A percentile compares a stretch with the other conserved stretches of the same genome.
Conservation (phyloP, 208 protist genomes). For the Leishmania braziliensis region DNA sequence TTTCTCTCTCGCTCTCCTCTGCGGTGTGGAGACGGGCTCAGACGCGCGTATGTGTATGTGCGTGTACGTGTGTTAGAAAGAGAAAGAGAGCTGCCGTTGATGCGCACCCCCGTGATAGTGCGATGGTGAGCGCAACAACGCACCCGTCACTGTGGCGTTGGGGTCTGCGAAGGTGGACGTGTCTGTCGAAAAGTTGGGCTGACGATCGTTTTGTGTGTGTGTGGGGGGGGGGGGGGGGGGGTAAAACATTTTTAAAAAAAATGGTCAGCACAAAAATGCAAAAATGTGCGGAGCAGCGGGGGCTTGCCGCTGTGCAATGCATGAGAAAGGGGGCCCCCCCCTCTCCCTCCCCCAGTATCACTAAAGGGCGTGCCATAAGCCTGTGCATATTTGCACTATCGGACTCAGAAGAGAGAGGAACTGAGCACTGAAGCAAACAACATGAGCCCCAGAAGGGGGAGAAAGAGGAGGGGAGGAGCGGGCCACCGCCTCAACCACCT, state of each 20-base stretch:
- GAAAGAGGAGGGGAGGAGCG: not conserved
- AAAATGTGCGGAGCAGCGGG: not conserved
- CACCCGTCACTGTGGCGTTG: not conserved
- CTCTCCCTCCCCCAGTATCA: no score
- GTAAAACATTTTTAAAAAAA: no score
- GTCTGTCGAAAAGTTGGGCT: not conserved
- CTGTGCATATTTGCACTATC: not conserved
- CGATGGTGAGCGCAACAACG: not conserved
- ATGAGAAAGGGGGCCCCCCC: no score
- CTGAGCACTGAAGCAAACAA: not conserved
- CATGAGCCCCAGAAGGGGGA: not conserved
- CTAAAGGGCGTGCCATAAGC: not conserved
- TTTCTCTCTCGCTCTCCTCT: not conserved
- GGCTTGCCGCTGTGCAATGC: not conserved
- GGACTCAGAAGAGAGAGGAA: not conserved
- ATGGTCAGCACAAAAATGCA: not conserved
- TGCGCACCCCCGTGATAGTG: not conserved
- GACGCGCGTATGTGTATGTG: not conserved
- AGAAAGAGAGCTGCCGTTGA: no score
- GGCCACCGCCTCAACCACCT: not conserved
- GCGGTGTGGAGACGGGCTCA: not conserved
- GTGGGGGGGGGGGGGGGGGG: not conserved
- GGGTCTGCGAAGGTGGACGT: not conserved
- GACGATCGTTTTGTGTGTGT: not conserved
- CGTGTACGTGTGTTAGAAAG: constrained; percentile 7